Percentiles rank a stretch among this genome's conserved stretches.
Conservation (phyloP, 345 rosid species). For the Salix koriyanagi region DNA sequence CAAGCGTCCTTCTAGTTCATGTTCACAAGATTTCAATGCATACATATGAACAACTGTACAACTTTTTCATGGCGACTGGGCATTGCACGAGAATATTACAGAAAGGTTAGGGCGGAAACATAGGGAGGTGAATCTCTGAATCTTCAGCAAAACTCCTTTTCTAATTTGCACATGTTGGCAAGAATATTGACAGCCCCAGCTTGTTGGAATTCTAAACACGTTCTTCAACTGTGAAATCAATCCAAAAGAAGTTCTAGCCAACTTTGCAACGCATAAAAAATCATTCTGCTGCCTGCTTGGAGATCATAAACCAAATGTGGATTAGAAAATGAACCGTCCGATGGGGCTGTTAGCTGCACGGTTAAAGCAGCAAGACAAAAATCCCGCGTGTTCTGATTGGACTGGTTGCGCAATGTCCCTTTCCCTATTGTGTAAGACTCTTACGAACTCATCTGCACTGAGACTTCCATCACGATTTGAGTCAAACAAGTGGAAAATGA, state of each 20-base stretch:
- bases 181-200: background rate
- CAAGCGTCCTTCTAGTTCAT: background rate
- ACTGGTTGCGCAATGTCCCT: constrained; percentile 65
- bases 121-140: background rate
- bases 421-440: constrained; percentile 58
- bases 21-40: background rate
- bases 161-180: background rate
- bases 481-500: constrained; percentile 79
- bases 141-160: background rate
- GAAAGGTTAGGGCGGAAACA: background rate
- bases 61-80: background rate
- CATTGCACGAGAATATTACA: background rate
- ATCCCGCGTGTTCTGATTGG: constrained; percentile 41
- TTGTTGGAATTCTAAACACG: background rate
- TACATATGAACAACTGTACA: background rate
- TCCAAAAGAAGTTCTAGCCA: background rate
- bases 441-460: constrained; percentile 65
- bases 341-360: constrained; percentile 34
- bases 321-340: constrained; percentile 23
- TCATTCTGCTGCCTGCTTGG: background rate
- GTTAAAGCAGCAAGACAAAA: constrained; percentile 40
- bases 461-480: constrained; percentile 60
- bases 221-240: background rate
- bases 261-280: background rate
- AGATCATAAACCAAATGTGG: background rate